Evolutionary conservation across 345 rosid species (phyloP), one percentile per base, ranked within the genome.

Genomic region (Lepidium aucheri): DNA sequence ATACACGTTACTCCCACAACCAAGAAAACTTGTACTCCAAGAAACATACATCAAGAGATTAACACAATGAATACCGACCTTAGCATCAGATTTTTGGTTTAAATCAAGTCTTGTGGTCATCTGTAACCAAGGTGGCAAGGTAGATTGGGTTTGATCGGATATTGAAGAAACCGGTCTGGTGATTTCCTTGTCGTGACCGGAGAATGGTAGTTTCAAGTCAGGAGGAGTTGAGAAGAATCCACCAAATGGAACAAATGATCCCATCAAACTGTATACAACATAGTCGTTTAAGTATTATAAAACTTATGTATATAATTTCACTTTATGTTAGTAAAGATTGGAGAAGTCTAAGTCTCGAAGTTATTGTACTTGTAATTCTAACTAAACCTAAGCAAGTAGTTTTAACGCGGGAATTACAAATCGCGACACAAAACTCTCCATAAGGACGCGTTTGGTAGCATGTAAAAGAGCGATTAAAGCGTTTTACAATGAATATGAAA

Each of bases 181-280:
- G 26, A 39, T 66, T 28, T 52, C 47, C 11, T 51, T 73, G 42
- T 73, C 43, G 4, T 75, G 57, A 65, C 74, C 75, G 42, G 80
- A 32, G 67, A 79, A 57, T 7, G 84, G 76, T 53, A 76, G 67
- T 55, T 80, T 83, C 28, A 75, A 53, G 53, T 88, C 98, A 1
- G 84, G 40, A 16, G 86, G 81, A 7, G 85, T 76, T 59, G 96
- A 75, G 74, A 91, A 91, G 75, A 88, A 85, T 36, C 98, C 96
- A 22, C 84, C 98, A 66, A 91, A 86, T 39, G 98, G 98, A 72
- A 91, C 87, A 76, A 91, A 91, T 10, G 98, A 91, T 54, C 84
- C 98, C 95, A 91, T 84, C 84, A 91, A 83, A 78, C 98, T 91
- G 90, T 49, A 74, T 65, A 69, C 42, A 36, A 51, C 30, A 17